Conservation (phyloP, 108 stramenopile genomes). For the Aurantiochytrium sp. region DNA sequence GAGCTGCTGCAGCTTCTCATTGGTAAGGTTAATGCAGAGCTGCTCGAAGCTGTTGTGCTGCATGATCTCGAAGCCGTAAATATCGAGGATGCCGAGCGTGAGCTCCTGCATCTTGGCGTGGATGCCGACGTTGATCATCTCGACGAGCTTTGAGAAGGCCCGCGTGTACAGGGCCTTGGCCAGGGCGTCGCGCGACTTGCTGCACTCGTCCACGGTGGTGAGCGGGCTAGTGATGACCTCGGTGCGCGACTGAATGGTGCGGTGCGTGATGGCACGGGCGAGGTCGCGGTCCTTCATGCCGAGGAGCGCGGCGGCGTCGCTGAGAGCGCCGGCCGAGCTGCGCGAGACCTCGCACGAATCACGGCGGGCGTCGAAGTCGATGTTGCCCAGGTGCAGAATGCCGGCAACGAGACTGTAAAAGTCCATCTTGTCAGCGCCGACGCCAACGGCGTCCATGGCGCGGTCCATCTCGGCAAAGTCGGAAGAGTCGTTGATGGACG, state of each 20-base stretch:
- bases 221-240: conserved; percentile 32
- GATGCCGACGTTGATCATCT: conserved; percentile 37
- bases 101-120: not conserved
- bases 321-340: not conserved
- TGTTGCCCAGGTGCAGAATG: conserved; percentile 43
- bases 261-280: conserved; percentile 33
- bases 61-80: conserved; percentile 52
- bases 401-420: conserved; percentile 17
- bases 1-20: conserved; percentile 62
- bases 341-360: not conserved
- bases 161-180: conserved; percentile 44
- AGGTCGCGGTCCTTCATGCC: conserved; percentile 31
- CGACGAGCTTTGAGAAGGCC: conserved; percentile 40
- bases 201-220: not conserved
- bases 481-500: not conserved
- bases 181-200: conserved; percentile 35
- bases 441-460: conserved; percentile 21
- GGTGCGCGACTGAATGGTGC: conserved; percentile 26
- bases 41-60: conserved; percentile 48
- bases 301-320: conserved; percentile 21
- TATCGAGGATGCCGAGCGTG: conserved; percentile 48
- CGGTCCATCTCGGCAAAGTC: not conserved
- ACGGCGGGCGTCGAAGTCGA: conserved; percentile 32
- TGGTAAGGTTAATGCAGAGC: conserved; percentile 56
- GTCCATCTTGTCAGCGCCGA: conserved; percentile 13